These are phyloP conservation scores for Aspergillus campestris DNA, from an alignment of 495 filamentous ascomycete genomes.

Conservation along the genomic window DNA sequence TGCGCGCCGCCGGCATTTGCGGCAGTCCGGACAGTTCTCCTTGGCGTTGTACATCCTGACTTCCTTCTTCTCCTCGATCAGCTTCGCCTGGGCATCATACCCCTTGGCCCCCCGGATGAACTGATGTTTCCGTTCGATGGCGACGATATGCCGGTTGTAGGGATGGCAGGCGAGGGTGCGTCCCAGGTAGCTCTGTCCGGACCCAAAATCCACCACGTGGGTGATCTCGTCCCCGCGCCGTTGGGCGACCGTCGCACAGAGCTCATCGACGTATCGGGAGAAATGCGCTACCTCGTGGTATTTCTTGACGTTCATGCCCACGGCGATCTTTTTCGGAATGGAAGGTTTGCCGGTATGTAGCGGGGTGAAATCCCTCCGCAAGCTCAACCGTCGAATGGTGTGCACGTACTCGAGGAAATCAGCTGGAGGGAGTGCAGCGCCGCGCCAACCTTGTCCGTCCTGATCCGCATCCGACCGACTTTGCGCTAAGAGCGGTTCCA, in stretches of 20 bases:
- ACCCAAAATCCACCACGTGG: conserved; percentile 92
- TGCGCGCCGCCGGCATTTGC: conserved; percentile 2
- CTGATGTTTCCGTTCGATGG: conserved; percentile 77
- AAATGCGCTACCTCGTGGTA: conserved; percentile 76
- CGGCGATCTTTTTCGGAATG: conserved; percentile 59
- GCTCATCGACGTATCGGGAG: conserved; percentile 49
- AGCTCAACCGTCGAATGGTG: conserved; percentile 59
- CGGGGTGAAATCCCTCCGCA: conserved; percentile 51
- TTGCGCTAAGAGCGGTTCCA: conserved; percentile 25
- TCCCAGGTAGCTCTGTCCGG: conserved; percentile 92
- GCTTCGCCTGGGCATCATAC: conserved; percentile 68
- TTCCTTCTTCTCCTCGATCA: conserved; percentile 48
- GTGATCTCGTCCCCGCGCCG: conserved; percentile 52
- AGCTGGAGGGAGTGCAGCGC: conserved; percentile 51
- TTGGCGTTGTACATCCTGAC: conserved; percentile 66
- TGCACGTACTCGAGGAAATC: conserved; percentile 65
- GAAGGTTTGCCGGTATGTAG: conserved; percentile 23
- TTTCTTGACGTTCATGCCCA: conserved; percentile 96
- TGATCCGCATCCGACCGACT: neutral
- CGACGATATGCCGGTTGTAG: conserved; percentile 79
- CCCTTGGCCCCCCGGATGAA: conserved; percentile 78
- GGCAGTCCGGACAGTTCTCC: conserved; percentile 38
- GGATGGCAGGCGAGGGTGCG: conserved; percentile 75
- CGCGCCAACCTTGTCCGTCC: conserved; percentile 34
- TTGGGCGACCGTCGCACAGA: conserved; percentile 45